Evolutionary conservation across 78 protist species (phyloP), one percentile per base, ranked within the genome.

Genomic region (Chrysochromulina tobinii): DNA sequence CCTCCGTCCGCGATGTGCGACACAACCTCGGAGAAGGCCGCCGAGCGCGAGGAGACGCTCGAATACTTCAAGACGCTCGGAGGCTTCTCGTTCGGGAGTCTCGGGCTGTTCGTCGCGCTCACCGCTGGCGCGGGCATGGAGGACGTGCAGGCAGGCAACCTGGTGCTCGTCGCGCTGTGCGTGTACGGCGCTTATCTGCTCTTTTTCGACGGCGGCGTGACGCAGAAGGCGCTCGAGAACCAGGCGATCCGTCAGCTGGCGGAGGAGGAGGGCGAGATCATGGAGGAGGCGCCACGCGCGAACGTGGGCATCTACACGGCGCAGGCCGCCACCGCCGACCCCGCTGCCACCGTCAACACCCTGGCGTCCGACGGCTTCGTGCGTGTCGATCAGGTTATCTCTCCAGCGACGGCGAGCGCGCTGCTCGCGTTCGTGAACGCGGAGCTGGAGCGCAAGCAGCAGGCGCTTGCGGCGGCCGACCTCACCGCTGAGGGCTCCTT

Each of bases 131-230:
- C 53, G 11, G 81, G 81, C 53, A 2, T 72, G n/a, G 81, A 72
- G n/a, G 81, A 72, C 53, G 53, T 38, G 2, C 53, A n/a, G 53
- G 81, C 81, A 12, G 81, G 81, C n/a, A 72, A 72, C 53, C 81
- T 72, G 25, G 57, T 72, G 38, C 81, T 72, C 53, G 81, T 72
- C 20, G 81, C 53, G 6, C 53, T 72, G 7, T 5, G 27, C 57
- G 57, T 57, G 12, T 1, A 1, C 4, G 83, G 83, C 51, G 57
- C 83, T n/a, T 6, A 11, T n/a, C 57, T 75, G 5, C 21, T 75
- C 83, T 75, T 75, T 57, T 75, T 75, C 57, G 83, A 75, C 23
- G 83, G 83, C 18, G 83, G 83, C 51, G 57, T 12, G 27, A 75
- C 83, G 12, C 83, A 75, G 57, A 23, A 23, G 1, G 83, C 83